These are phyloP conservation scores for Zygoascus meyerae DNA, from an alignment of 1,139 yeast species.

Conservation along the genomic window DNA sequence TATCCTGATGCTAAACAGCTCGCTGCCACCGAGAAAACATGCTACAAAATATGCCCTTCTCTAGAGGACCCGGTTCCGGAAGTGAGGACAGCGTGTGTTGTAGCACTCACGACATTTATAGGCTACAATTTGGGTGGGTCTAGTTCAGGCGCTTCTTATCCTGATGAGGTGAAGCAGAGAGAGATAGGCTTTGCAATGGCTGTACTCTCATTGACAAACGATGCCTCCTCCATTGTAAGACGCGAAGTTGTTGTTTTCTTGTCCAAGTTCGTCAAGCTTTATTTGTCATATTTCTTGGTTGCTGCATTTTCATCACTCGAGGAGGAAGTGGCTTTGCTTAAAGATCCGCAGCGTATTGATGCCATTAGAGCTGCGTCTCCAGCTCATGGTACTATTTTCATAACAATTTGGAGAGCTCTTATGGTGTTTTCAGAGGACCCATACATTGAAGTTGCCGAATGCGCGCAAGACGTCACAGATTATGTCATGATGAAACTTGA, in stretches of 20 bases:
- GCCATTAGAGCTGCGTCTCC: slow-evolving; percentile 44
- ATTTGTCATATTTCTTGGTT: slow-evolving; percentile 70
- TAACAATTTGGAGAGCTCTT: slow-evolving; percentile 82
- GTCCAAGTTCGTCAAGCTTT: slow-evolving; percentile 65
- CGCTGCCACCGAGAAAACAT: slow-evolving; percentile 59
- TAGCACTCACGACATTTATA: slow-evolving; percentile 67
- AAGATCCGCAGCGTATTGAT: slow-evolving; percentile 53
- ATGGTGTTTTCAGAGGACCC: slow-evolving; percentile 85
- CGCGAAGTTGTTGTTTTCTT: slow-evolving; percentile 77
- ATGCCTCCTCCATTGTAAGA: slow-evolving; percentile 85
- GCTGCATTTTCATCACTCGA: slow-evolving; percentile 83
- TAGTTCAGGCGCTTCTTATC: slow-evolving; percentile 1
- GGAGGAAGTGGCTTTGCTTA: slow-evolving; percentile 67
- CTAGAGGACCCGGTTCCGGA: slow-evolving; percentile 91
- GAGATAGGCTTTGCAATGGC: slow-evolving; percentile 43
- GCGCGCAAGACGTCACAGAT: slow-evolving; percentile 74
- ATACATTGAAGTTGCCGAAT: slow-evolving; percentile 68
- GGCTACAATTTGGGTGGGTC: slow-evolving; percentile 28
- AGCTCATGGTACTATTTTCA: slow-evolving; percentile 75
- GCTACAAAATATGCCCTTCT: slow-evolving; percentile 50
- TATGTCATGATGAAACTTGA: slow-evolving; percentile 60
- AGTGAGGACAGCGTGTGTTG: slow-evolving; percentile 77
- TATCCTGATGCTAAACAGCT: slow-evolving; percentile 74
- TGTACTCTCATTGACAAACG: slow-evolving; percentile 52
- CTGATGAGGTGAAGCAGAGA: slow-evolving; percentile 35